Conservation (phyloP, 2,329 filamentous ascomycete species). For the Botrytis pseudocinerea region DNA sequence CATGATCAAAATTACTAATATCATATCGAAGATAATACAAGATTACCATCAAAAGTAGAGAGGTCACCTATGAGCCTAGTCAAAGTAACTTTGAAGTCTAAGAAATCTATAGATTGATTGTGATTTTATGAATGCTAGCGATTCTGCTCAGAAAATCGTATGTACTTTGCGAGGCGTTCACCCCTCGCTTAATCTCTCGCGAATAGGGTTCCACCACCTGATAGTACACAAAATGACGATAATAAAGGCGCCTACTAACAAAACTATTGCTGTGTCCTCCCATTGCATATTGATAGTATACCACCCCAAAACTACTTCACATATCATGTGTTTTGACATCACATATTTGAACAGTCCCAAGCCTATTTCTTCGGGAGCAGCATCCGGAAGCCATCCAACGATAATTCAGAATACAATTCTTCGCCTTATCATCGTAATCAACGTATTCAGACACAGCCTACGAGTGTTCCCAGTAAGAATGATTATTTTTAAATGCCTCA, state of each 20-base stretch:
- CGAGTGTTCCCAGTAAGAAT: background rate
- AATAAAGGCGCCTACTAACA: background rate
- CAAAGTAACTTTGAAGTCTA: too few species aligned
- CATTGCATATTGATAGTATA: background rate
- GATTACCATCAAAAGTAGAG: too few species aligned
- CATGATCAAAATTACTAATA: too few species aligned
- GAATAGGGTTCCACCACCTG: background rate
- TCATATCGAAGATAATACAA: too few species aligned
- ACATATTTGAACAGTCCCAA: background rate
- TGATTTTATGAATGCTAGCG: background rate
- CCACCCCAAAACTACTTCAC: background rate
- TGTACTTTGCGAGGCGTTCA: background rate
- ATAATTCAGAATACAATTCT: background rate
- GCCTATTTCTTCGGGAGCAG: background rate
- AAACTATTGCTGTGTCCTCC: background rate
- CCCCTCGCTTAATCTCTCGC: background rate
- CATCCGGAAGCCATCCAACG: background rate
- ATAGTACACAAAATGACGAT: background rate
- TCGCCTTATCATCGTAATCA: background rate
- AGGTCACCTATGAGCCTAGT: too few species aligned
- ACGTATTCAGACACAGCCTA: background rate
- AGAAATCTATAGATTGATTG: background rate
- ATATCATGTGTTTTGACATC: background rate
- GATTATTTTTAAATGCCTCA: background rate
- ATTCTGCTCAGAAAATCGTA: background rate